Conservation (phyloP, 2,329 filamentous ascomycete genomes). For the Neonectria faginata region DNA sequence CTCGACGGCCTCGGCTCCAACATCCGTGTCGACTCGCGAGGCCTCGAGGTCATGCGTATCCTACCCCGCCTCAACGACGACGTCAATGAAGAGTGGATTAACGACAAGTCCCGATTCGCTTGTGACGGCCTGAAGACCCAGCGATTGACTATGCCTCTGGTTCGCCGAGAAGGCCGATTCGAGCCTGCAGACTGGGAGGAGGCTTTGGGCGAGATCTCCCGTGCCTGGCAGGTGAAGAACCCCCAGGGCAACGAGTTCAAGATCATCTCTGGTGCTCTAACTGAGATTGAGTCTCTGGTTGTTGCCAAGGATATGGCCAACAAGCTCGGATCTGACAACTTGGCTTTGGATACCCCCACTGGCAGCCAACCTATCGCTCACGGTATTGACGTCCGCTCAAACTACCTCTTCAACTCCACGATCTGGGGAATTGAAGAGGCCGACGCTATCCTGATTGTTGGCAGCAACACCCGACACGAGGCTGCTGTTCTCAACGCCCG, state of each 20-base stretch:
- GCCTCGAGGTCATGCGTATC: constrained; percentile 95
- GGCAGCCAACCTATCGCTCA: constrained; percentile 89
- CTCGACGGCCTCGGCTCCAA: constrained; percentile 93
- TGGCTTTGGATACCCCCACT: constrained; percentile 89
- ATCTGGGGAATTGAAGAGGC: constrained; percentile 95
- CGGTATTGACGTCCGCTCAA: constrained; percentile 91
- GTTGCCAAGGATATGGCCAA: constrained; percentile 98
- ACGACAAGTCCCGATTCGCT: constrained; percentile 97
- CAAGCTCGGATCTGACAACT: constrained; percentile 94
- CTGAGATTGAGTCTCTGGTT: constrained; percentile 92
- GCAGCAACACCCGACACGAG: constrained; percentile 95
- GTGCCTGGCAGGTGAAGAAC: constrained; percentile 81
- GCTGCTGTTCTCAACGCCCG: constrained; percentile 95
- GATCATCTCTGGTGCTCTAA: constrained; percentile 88
- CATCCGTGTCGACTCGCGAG: constrained; percentile 92
- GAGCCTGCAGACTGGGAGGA: constrained; percentile 96
- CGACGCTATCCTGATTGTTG: constrained; percentile 90
- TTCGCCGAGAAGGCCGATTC: constrained; percentile 90
- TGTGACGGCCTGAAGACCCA: constrained; percentile 98
- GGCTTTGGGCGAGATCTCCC: constrained; percentile 86
- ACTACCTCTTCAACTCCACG: constrained; percentile 96
- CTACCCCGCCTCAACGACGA: constrained; percentile 95
- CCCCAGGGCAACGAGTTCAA: constrained; percentile 96
- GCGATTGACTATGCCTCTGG: constrained; percentile 89
- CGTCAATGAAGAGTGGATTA: constrained; percentile 99